Evolutionary conservation across 2,329 filamentous ascomycete genomes (phyloP).

Genomic region (Epichloe elymi): DNA sequence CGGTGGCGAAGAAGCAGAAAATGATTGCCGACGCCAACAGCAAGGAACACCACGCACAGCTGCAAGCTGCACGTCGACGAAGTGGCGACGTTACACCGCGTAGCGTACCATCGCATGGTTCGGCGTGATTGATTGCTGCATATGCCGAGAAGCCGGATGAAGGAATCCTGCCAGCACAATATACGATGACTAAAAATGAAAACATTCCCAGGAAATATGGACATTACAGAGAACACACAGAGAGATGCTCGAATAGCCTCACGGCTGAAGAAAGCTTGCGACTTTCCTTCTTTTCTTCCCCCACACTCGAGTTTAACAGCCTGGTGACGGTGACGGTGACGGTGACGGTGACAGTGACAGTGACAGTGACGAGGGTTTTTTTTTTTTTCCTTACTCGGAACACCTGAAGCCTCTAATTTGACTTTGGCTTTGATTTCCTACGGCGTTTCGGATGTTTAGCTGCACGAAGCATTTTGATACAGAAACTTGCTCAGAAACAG

Average conservation of each 20-base stretch:
- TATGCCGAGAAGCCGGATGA: not conserved
- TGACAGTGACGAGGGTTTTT: not conserved
- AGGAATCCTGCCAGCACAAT: not conserved
- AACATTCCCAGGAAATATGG: not conserved
- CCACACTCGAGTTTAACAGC: not conserved
- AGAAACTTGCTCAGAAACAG: not conserved
- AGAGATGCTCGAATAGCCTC: constrained; percentile 1
- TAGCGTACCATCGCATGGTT: constrained; percentile 36
- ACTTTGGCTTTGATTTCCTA: not conserved
- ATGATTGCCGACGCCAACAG: constrained; percentile 45
- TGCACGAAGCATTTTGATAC: not conserved
- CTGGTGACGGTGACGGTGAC: too few relatives aligned
- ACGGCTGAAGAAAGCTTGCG: not conserved
- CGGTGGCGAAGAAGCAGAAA: constrained; percentile 47
- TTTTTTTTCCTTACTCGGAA: not conserved
- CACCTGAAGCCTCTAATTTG: not conserved
- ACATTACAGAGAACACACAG: not conserved
- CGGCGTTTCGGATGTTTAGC: not conserved
- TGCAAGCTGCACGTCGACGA: constrained; percentile 31
- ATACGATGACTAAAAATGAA: not conserved
- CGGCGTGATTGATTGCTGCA: constrained; percentile 17
- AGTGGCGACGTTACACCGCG: constrained; percentile 44
- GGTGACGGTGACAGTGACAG: too few relatives aligned
- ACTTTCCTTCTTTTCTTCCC: not conserved
- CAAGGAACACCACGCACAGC: constrained; percentile 32